Conservation (phyloP, 208 protist genomes). For the Naegleria fowleri region DNA sequence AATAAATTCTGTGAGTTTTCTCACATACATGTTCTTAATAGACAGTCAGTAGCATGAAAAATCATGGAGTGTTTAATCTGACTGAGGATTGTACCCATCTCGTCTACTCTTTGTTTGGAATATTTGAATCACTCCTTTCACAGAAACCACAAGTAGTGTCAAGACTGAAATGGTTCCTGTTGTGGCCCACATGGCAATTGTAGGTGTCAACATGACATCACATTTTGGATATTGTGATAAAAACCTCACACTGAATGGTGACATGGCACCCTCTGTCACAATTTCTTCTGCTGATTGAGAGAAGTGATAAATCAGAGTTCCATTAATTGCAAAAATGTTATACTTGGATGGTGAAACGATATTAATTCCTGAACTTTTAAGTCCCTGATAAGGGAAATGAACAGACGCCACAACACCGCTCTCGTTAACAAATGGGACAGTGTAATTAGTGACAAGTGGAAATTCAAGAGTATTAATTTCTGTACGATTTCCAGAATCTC, state of each 20-base stretch:
- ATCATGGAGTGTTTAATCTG: too few relatives aligned
- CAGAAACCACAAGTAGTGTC: neutral
- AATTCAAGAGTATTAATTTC: neutral
- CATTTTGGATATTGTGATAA: neutral
- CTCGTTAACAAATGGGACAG: neutral
- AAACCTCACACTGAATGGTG: neutral
- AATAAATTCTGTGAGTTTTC: too few relatives aligned
- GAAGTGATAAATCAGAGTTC: neutral
- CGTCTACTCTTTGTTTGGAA: neutral
- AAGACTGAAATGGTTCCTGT: neutral
- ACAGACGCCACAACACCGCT: neutral
- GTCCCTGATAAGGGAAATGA: neutral
- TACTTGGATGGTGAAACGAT: neutral
- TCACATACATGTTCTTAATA: too few relatives aligned
- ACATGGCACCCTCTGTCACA: neutral
- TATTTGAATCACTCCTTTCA: neutral
- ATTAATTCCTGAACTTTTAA: neutral
- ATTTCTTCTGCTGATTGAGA: neutral
- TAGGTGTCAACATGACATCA: neutral
- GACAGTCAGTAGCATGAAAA: too few relatives aligned
- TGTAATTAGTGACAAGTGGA: neutral
- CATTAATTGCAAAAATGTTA: neutral
- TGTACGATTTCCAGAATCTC: neutral
- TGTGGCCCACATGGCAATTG: neutral
- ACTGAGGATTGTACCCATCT: neutral